These are phyloP conservation scores for Ensete glaucum DNA, from an alignment of 176 grass and related monocot species.

Conservation along the genomic window DNA sequence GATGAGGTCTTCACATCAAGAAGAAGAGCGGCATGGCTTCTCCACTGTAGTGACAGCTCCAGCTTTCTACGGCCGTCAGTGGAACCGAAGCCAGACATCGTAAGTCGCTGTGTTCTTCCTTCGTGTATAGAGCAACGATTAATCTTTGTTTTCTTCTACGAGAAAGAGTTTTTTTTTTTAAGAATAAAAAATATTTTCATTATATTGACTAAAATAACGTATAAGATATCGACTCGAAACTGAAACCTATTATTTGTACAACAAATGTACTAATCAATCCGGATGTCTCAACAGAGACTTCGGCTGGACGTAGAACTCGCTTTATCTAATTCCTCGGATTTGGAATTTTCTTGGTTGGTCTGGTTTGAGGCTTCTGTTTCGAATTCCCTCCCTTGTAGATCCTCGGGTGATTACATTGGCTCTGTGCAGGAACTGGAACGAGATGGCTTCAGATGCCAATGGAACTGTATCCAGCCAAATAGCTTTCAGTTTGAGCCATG, in stretches of 20 bases:
- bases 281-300: too few species aligned
- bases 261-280: too few species aligned
- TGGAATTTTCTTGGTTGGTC: slow-evolving; percentile 68
- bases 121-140: too few species aligned
- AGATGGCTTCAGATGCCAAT: slow-evolving; percentile 27
- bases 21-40: slow-evolving; percentile 22
- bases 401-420: slow-evolving; percentile 18
- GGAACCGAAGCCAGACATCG: slow-evolving; percentile 35
- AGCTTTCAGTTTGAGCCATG: slow-evolving; percentile 21
- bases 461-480: slow-evolving; percentile 30
- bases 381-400: slow-evolving; percentile 39
- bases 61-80: slow-evolving; percentile 16
- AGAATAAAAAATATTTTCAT: too few species aligned
- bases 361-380: slow-evolving; percentile 23
- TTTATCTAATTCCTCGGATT: slow-evolving; percentile 54
- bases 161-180: too few species aligned
- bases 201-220: too few species aligned
- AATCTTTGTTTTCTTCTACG: slow-evolving; percentile 2
- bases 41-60: slow-evolving; percentile 15
- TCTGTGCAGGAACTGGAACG: slow-evolving; percentile 33
- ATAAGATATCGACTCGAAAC: too few species aligned
- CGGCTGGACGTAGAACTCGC: neutral
- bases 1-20: slow-evolving; percentile 35
- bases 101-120: neutral
- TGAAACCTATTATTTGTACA: too few species aligned